Evolutionary conservation across 495 filamentous ascomycete species (phyloP).

Genomic region (Neurospora discreta): DNA sequence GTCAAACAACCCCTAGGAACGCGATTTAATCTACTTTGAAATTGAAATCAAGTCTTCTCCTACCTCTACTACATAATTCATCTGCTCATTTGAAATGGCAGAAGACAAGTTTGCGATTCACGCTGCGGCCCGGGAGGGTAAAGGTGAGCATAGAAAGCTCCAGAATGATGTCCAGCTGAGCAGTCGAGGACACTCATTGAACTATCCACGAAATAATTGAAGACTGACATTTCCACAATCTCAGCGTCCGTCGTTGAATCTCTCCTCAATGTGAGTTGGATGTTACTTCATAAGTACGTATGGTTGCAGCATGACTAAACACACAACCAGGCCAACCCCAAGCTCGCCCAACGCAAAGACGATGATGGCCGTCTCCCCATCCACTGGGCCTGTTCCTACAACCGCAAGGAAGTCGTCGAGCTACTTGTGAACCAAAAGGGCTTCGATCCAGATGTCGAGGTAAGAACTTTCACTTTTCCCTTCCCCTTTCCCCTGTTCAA

Average conservation of each 20-base stretch:
- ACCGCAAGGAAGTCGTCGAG: slow-evolving; percentile 62
- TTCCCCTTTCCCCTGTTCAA: too few species aligned
- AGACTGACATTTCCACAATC: slow-evolving; percentile 1
- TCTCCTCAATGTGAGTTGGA: slow-evolving; percentile 50
- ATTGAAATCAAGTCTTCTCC: neutral
- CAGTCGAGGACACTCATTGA: neutral
- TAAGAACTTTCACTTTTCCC: too few species aligned
- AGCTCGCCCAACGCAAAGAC: slow-evolving; percentile 62
- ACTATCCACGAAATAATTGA: neutral
- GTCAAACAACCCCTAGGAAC: neutral
- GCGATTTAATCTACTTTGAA: neutral
- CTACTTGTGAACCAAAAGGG: slow-evolving; percentile 54
- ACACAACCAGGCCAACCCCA: slow-evolving; percentile 58
- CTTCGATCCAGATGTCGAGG: slow-evolving; percentile 79
- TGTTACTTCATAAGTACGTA: too few species aligned
- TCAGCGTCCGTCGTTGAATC: slow-evolving; percentile 61
- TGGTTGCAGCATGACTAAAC: neutral
- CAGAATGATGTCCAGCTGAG: neutral
- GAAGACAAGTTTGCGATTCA: slow-evolving; percentile 67
- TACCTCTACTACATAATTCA: neutral
- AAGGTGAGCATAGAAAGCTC: slow-evolving; percentile 39
- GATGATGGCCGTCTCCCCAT: slow-evolving; percentile 85
- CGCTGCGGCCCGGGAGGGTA: slow-evolving; percentile 79
- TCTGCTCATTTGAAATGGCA: slow-evolving; percentile 7
- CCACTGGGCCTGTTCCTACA: slow-evolving; percentile 90